These are phyloP conservation scores for Beauveria rudraprayagi DNA, from an alignment of 2,329 filamentous ascomycete species.

Conservation along the genomic window DNA sequence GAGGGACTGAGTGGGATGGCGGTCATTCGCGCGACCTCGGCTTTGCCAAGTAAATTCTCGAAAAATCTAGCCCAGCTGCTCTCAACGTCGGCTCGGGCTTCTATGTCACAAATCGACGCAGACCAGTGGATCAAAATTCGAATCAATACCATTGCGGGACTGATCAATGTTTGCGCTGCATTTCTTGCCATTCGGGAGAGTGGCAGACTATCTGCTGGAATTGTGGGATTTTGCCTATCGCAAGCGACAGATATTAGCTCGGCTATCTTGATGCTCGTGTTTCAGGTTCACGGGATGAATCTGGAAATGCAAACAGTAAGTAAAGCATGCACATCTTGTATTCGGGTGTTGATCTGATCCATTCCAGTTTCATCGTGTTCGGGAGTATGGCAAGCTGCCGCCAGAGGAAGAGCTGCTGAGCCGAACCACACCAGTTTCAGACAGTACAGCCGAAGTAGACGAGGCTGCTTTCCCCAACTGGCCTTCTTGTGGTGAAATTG, in stretches of 20 bases:
- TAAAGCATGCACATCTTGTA: constrained; percentile 3
- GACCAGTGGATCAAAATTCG: constrained; percentile 51
- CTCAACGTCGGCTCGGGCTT: constrained; percentile 38
- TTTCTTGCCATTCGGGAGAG: constrained; percentile 42
- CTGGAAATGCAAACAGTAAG: constrained; percentile 43
- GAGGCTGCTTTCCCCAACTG: constrained; percentile 33
- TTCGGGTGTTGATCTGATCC: constrained; percentile 11
- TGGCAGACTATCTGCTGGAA: constrained; percentile 38
- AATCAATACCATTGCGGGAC: constrained; percentile 44
- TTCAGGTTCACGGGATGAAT: constrained; percentile 45
- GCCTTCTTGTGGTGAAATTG: constrained; percentile 37
- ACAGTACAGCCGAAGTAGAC: constrained; percentile 31
- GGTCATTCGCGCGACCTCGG: constrained; percentile 42
- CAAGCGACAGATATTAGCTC: constrained; percentile 47
- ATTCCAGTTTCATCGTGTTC: constrained; percentile 38
- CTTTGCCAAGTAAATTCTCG: constrained; percentile 39
- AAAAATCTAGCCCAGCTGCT: constrained; percentile 39
- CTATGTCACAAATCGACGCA: constrained; percentile 34
- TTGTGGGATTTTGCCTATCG: constrained; percentile 48
- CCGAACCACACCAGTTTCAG: constrained; percentile 27
- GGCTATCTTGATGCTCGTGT: constrained; percentile 43
- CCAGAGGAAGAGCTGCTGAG: constrained; percentile 34
- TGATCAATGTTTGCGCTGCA: constrained; percentile 43
- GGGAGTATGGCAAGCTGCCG: constrained; percentile 38
- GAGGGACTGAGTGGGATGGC: constrained; percentile 43